Evolutionary conservation across 805 yeast genomes (phyloP).

Genomic region (Teunomyces cretensis): DNA sequence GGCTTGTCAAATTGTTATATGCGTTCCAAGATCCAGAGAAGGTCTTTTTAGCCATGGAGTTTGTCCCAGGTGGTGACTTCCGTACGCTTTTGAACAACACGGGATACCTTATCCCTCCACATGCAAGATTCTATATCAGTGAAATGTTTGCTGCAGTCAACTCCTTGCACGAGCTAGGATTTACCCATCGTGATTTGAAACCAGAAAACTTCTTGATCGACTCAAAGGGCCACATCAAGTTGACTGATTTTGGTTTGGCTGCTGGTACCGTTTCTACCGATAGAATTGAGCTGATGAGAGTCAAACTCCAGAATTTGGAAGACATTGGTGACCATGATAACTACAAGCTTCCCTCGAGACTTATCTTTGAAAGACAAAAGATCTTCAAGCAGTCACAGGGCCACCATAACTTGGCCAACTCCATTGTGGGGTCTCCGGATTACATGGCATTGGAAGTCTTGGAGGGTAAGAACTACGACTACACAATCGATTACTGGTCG

Average conservation of each 20-base stretch:
- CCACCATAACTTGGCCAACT: constrained; percentile 85
- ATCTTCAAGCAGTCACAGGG: constrained; percentile 78
- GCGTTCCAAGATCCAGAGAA: constrained; percentile 93
- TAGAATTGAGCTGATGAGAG: constrained; percentile 88
- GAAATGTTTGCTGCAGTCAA: constrained; percentile 97
- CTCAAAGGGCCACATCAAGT: constrained; percentile 84
- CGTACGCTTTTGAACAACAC: constrained; percentile 92
- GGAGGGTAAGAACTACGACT: constrained; percentile 90
- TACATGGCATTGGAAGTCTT: constrained; percentile 98
- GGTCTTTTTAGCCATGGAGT: constrained; percentile 96
- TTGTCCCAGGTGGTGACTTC: constrained; percentile 99
- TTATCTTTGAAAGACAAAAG: constrained; percentile 83
- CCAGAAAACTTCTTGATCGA: constrained; percentile 93
- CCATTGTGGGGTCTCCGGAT: constrained; percentile 97
- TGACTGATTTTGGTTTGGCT: constrained; percentile 96
- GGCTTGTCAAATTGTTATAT: constrained; percentile 91
- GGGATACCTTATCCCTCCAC: constrained; percentile 89
- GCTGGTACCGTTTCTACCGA: constrained; percentile 94
- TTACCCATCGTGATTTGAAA: constrained; percentile 94
- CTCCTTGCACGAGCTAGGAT: constrained; percentile 90
- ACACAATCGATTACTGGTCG: constrained; percentile 98
- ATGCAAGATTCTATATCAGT: constrained; percentile 89
- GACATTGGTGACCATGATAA: constrained; percentile 51
- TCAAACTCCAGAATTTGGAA: constrained; percentile 65
- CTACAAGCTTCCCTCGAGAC: constrained; percentile 61